Conservation (phyloP, 2,329 filamentous ascomycete genomes). For the Huntiella bhutanensis region DNA sequence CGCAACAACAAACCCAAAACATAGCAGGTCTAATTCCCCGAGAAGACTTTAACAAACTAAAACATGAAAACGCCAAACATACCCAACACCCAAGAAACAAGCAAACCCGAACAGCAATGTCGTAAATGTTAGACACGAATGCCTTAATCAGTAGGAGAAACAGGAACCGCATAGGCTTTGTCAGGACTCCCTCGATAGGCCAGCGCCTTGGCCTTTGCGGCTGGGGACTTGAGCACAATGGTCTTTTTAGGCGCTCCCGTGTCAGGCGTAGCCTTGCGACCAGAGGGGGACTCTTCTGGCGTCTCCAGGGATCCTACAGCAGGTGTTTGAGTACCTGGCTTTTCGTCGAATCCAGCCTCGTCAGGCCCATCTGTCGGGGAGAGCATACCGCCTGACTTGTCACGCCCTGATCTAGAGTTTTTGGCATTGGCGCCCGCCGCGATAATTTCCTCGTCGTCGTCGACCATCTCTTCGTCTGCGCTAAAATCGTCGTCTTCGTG, state of each 20-base stretch:
- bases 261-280: conserved; percentile 5
- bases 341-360: neutral
- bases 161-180: conserved; percentile 25
- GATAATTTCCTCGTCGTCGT: conserved; percentile 31
- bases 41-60: neutral
- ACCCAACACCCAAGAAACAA: neutral
- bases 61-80: neutral
- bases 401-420: conserved; percentile 40
- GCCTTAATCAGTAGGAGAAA: conserved; percentile 2
- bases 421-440: conserved; percentile 18
- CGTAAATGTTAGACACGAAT: neutral
- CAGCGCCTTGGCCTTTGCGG: conserved; percentile 26
- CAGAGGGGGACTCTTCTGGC: conserved; percentile 8
- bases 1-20: too few relatives aligned
- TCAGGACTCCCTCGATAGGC: conserved; percentile 45
- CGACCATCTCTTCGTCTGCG: conserved; percentile 37
- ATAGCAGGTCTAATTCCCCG: too few relatives aligned
- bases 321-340: conserved; percentile 5
- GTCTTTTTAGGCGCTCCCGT: conserved; percentile 1
- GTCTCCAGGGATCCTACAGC: conserved; percentile 6
- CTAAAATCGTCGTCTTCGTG: conserved; percentile 37
- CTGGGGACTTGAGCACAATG: conserved; percentile 13
- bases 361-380: conserved; percentile 8
- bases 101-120: neutral
- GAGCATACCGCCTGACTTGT: conserved; percentile 14